A percentile compares a stretch with the other conserved stretches of the same genome.
Evolutionary conservation across 1,284 basidiomycete genomes (phyloP).

Genomic region (Malassezia equina): DNA sequence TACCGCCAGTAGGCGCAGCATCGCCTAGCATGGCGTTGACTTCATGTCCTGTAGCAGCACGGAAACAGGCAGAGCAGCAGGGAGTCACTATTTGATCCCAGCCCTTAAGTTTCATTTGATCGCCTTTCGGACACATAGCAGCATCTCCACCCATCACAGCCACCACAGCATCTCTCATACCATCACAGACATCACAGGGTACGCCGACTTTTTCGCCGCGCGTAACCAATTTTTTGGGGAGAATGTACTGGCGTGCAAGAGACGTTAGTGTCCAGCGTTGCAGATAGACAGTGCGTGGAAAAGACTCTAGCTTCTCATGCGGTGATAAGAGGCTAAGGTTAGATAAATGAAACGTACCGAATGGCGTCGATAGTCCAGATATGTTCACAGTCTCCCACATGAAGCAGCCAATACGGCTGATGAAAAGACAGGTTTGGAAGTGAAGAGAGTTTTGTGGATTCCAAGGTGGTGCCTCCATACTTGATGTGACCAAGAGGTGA

Average conservation of each 20-base stretch:
- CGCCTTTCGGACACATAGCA: neutral
- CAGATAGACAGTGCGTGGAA: neutral
- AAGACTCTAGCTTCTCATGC: neutral
- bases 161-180: slow-evolving; percentile 8
- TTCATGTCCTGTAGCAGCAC: neutral
- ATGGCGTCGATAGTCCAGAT: slow-evolving; percentile 10
- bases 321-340: neutral
- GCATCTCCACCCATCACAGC: slow-evolving; percentile 12
- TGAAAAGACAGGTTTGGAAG: neutral
- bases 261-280: slow-evolving; percentile 11
- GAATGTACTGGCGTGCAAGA: slow-evolving; percentile 12
- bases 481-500: neutral
- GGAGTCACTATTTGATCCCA: slow-evolving; percentile 12
- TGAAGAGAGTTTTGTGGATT: neutral
- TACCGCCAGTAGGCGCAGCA: neutral
- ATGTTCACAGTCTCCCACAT: slow-evolving; percentile 17
- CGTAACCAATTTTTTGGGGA: slow-evolving; percentile 6
- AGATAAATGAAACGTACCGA: neutral
- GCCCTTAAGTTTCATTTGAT: neutral
- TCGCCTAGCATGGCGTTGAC: neutral
- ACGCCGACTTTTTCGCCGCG: neutral
- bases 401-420: slow-evolving; percentile 12
- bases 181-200: slow-evolving; percentile 13
- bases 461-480: neutral
- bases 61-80: slow-evolving; percentile 8